These are phyloP conservation scores for Cadophora luteo-olivacea DNA, from an alignment of 2,329 filamentous ascomycete species.

Conservation along the genomic window DNA sequence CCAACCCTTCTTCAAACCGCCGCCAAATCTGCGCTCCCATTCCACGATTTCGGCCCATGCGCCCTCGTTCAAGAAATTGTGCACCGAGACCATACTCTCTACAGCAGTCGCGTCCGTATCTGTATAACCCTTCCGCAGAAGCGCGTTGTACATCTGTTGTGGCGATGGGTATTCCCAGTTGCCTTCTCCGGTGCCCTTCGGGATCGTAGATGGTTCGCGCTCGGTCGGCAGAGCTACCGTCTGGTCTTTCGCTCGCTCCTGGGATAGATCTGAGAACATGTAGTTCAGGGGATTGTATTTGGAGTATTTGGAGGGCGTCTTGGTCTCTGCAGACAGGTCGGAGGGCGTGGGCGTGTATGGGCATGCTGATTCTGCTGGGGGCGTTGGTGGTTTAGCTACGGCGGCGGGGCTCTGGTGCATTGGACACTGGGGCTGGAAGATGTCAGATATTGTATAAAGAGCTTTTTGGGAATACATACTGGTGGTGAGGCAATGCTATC, in stretches of 20 bases:
- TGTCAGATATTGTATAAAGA: slow-evolving; percentile 25
- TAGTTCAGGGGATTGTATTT: slow-evolving; percentile 86
- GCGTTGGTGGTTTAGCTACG: slow-evolving; percentile 39
- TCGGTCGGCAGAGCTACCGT: slow-evolving; percentile 75
- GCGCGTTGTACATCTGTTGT: slow-evolving; percentile 99
- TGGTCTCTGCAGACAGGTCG: slow-evolving; percentile 34
- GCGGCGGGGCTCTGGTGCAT: slow-evolving; percentile 62
- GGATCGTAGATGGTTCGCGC: slow-evolving; percentile 88
- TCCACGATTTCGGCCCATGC: slow-evolving; percentile 94
- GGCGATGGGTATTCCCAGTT: slow-evolving; percentile 99
- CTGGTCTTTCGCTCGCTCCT: slow-evolving; percentile 78
- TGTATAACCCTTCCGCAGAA: slow-evolving; percentile 93
- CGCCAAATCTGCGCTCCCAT: slow-evolving; percentile 87
- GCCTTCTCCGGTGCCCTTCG: slow-evolving; percentile 76
- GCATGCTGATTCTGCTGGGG: slow-evolving; percentile 44
- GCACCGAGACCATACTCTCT: slow-evolving; percentile 95
- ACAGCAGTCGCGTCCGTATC: slow-evolving; percentile 94
- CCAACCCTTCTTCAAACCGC: slow-evolving; percentile 76
- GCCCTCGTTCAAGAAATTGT: slow-evolving; percentile 98
- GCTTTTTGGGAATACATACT: slow-evolving; percentile 30
- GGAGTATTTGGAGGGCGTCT: slow-evolving; percentile 59
- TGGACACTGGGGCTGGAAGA: slow-evolving; percentile 66
- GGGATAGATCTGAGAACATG: slow-evolving; percentile 89
- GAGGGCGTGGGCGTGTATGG: slow-evolving; percentile 44
- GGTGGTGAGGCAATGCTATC: slow-evolving; percentile 37